These are phyloP conservation scores for Myrica gale DNA, from an alignment of 306 rosid genomes.

Conservation along the genomic window DNA sequence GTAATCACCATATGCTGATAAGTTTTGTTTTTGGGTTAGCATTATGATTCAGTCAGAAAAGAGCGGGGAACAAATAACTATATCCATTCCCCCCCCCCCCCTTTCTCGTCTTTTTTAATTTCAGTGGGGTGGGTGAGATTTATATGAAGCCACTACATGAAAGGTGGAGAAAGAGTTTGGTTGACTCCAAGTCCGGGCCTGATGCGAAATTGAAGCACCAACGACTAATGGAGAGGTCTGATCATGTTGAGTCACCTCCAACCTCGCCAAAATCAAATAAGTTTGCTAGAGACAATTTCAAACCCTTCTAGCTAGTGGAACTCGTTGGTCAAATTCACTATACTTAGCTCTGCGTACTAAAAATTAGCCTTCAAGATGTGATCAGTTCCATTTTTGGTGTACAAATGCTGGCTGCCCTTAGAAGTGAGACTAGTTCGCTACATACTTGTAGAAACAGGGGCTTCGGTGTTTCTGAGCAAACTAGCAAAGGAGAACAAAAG, in stretches of 20 bases:
- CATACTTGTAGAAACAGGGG: slow-evolving; percentile 32
- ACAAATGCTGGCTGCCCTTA: slow-evolving; percentile 32
- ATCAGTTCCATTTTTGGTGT: slow-evolving; percentile 35
- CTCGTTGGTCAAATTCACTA: slow-evolving; percentile 15
- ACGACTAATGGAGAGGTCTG: slow-evolving; percentile 19
- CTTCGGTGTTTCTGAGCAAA: slow-evolving; percentile 9
- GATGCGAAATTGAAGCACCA: slow-evolving; percentile 37
- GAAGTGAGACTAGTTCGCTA: slow-evolving; percentile 20
- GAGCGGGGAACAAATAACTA: slow-evolving; percentile 13
- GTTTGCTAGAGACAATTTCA: slow-evolving; percentile 17
- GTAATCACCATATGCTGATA: neutral
- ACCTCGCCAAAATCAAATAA: slow-evolving; percentile 16
- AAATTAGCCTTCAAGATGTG: slow-evolving; percentile 27
- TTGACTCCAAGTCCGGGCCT: slow-evolving; percentile 41
- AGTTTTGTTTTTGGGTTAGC: neutral
- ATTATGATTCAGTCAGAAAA: neutral
- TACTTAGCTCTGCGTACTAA: slow-evolving; percentile 17
- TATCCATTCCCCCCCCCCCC: neutral
- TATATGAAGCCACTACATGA: slow-evolving; percentile 32
- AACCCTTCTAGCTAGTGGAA: slow-evolving; percentile 31
- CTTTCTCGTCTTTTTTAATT: slow-evolving; percentile 15
- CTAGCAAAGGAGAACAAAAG: slow-evolving; percentile 36
- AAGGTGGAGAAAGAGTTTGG: slow-evolving; percentile 43
- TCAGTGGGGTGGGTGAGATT: slow-evolving; percentile 40
- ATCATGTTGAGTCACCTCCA: slow-evolving; percentile 24